phyloP scores from a whole-genome alignment of 345 rosid genomes.

The Anacardium occidentale region DNA sequence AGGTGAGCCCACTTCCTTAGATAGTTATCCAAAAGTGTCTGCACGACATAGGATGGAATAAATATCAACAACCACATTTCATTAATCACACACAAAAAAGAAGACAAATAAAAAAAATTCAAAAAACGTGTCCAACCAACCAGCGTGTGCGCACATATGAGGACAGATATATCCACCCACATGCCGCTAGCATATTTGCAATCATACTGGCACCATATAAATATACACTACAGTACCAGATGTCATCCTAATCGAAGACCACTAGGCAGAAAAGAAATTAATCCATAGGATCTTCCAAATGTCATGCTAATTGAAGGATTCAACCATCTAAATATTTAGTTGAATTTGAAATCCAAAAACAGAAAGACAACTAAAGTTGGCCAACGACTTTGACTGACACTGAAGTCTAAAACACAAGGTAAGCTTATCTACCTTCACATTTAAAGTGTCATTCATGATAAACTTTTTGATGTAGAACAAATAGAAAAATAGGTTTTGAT shows the following conservation, averaged over 20 bases:
- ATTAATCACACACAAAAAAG: neutral
- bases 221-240: neutral
- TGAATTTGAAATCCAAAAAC: neutral
- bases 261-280: neutral
- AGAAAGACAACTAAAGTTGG: neutral
- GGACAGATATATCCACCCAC: neutral
- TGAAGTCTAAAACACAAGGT: slow-evolving; percentile 1
- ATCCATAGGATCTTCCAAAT: neutral
- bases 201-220: neutral
- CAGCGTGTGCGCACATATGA: neutral
- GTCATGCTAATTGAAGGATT: slow-evolving; percentile 1
- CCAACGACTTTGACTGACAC: neutral
- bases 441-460: slow-evolving; percentile 64
- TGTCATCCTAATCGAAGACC: neutral
- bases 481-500: too few relatives aligned
- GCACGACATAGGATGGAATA: slow-evolving; percentile 16
- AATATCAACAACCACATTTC: slow-evolving; percentile 7
- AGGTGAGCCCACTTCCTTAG: slow-evolving; percentile 74
- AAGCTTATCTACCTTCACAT: slow-evolving; percentile 54
- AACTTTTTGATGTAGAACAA: too few relatives aligned
- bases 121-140: too few relatives aligned
- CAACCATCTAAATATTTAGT: neutral
- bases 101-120: neutral
- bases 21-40: slow-evolving; percentile 67
- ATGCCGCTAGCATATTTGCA: neutral